A percentile compares a stretch with the other conserved stretches of the same genome.
phyloP scores from a whole-genome alignment of 768 basidiomycete species.

The Psilocybe cubensis region DNA sequence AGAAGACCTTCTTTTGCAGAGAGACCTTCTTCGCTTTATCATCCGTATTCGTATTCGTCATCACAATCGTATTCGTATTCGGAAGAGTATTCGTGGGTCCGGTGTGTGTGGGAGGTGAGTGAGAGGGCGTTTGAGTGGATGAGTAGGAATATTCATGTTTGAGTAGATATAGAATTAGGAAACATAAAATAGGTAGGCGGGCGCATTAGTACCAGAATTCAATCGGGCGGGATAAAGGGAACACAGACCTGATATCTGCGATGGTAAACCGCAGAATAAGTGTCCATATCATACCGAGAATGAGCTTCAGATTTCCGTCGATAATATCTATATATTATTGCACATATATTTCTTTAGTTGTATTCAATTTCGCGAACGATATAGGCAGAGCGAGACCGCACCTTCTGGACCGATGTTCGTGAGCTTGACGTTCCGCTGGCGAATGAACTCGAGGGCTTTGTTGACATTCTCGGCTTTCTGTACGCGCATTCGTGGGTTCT shows the following conservation, averaged over 20 bases:
- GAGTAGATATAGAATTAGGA: not conserved
- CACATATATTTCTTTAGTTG: too few relatives aligned
- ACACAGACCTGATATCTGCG: slow-evolving; percentile 86
- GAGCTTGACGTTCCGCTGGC: slow-evolving; percentile 89
- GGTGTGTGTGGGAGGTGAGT: too few relatives aligned
- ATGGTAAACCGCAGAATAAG: slow-evolving; percentile 97
- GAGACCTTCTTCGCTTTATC: slow-evolving; percentile 94
- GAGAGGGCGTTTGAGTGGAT: slow-evolving; percentile 13
- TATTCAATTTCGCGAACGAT: too few relatives aligned
- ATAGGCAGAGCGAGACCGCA: slow-evolving; percentile 26
- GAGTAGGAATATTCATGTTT: not conserved
- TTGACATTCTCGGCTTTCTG: slow-evolving; percentile 99
- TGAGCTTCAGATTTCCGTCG: slow-evolving; percentile 97
- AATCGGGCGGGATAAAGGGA: too few relatives aligned
- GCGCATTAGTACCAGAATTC: not conserved
- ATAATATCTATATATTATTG: slow-evolving; percentile 79
- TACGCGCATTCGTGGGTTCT: slow-evolving; percentile 85
- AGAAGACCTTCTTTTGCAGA: slow-evolving; percentile 97
- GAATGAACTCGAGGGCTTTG: slow-evolving; percentile 95
- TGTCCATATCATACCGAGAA: slow-evolving; percentile 99
- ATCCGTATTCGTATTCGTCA: too few relatives aligned
- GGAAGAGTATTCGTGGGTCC: too few relatives aligned
- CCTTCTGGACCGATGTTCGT: slow-evolving; percentile 99
- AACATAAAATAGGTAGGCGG: not conserved
- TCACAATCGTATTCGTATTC: too few relatives aligned